A percentile compares a stretch with the other conserved stretches of the same genome.
Conservation (phyloP, 2,329 filamentous ascomycete species). For the Ophiocordyceps camponoti-saundersi region DNA sequence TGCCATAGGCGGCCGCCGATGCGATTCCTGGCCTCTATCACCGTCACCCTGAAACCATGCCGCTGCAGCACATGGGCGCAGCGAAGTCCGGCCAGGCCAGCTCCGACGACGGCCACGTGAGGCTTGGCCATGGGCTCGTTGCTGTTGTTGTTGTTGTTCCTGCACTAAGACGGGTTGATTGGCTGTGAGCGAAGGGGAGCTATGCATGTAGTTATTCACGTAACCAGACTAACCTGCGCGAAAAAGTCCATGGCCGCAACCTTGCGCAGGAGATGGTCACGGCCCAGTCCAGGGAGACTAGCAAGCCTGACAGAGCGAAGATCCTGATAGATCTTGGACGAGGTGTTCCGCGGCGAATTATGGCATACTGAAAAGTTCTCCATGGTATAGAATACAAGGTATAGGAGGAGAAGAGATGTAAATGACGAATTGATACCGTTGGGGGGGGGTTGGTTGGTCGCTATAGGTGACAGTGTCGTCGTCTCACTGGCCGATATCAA, state of each 20-base stretch:
- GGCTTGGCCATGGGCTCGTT: constrained; percentile 15
- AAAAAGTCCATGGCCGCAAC: constrained; percentile 13
- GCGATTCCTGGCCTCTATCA: constrained; percentile 51
- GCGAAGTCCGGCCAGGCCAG: constrained; percentile 52
- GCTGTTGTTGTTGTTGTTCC: constrained; percentile 2
- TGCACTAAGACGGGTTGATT: constrained; percentile 8
- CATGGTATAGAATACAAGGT: constrained; percentile 17
- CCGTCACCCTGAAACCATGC: constrained; percentile 48
- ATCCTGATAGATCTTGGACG: constrained; percentile 33
- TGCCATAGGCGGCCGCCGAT: constrained; percentile 49
- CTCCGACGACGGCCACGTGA: constrained; percentile 51
- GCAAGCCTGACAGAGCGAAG: constrained; percentile 23
- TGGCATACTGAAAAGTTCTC: constrained; percentile 34
- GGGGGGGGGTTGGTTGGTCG: too few species aligned
- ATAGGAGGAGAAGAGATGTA: neutral
- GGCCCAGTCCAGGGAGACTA: constrained; percentile 15
- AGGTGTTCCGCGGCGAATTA: constrained; percentile 23
- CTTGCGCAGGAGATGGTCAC: constrained; percentile 12
- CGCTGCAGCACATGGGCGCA: constrained; percentile 51
- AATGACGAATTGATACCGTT: neutral
- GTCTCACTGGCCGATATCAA: too few species aligned
- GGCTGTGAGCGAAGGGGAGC: constrained; percentile 3
- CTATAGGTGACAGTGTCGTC: too few species aligned
- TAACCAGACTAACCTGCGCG: constrained; percentile 14
- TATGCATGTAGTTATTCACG: constrained; percentile 1